Percentiles rank a stretch among this genome's conserved stretches.
phyloP scores from a whole-genome alignment of 2,329 filamentous ascomycete species.

The Aspergillus hiratsukae region DNA sequence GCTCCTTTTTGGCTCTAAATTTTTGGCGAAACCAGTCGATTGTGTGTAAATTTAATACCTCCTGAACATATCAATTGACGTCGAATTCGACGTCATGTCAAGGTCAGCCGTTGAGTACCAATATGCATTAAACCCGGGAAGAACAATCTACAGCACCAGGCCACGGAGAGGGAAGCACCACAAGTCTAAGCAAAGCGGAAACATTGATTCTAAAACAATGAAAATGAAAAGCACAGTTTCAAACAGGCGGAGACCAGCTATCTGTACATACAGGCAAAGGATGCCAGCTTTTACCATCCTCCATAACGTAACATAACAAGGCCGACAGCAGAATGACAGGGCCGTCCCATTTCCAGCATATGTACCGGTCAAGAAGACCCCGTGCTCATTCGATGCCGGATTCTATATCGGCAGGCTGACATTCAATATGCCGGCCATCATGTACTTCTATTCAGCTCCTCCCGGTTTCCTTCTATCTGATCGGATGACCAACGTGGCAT shows the following conservation, averaged over 20 bases:
- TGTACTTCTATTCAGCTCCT: background rate
- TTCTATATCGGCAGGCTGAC: constrained; percentile 4
- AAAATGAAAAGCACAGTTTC: constrained; percentile 32
- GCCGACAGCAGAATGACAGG: constrained; percentile 15
- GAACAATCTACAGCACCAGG: background rate
- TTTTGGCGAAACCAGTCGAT: background rate
- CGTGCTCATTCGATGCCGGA: background rate
- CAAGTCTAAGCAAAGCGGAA: constrained; percentile 25
- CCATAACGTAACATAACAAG: constrained; percentile 5
- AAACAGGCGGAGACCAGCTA: constrained; percentile 37
- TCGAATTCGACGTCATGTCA: background rate
- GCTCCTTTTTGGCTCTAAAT: background rate
- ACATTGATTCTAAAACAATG: constrained; percentile 32
- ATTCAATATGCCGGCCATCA: constrained; percentile 1
- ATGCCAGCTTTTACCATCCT: constrained; percentile 16
- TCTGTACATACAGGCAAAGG: constrained; percentile 38
- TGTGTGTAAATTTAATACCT: background rate
- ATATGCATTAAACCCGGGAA: background rate
- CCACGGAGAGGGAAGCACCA: background rate
- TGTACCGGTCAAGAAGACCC: background rate
- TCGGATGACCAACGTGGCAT: background rate
- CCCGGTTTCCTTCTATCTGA: constrained; percentile 9
- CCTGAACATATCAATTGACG: background rate
- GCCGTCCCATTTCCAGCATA: background rate
- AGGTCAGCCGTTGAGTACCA: background rate